phyloP scores from a whole-genome alignment of 495 filamentous ascomycete genomes.

The Aspergillus egyptiacus region DNA sequence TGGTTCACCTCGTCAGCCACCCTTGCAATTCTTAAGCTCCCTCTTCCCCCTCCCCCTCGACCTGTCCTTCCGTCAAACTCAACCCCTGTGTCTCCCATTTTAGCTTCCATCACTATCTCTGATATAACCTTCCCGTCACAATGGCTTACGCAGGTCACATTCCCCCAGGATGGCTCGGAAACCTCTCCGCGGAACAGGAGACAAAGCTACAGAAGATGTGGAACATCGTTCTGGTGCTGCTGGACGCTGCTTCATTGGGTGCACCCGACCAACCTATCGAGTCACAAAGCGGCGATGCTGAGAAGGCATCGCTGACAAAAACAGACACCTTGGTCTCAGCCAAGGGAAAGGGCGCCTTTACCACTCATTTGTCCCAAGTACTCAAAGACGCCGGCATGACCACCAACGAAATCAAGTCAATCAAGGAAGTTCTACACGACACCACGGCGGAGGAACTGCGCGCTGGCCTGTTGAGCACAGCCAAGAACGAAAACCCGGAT shows the following conservation, averaged over 20 bases:
- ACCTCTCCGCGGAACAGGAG: slow-evolving; percentile 75
- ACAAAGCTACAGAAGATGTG: slow-evolving; percentile 79
- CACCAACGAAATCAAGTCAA: slow-evolving; percentile 23
- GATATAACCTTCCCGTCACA: background rate
- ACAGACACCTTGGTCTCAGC: slow-evolving; percentile 26
- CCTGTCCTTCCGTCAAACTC: background rate
- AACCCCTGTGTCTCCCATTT: too few species aligned
- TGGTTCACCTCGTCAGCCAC: background rate
- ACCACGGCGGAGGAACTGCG: slow-evolving; percentile 66
- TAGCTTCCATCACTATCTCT: background rate
- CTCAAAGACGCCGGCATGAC: slow-evolving; percentile 24
- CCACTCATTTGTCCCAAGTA: slow-evolving; percentile 14
- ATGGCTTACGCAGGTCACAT: slow-evolving; percentile 12
- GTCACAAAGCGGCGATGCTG: slow-evolving; percentile 7
- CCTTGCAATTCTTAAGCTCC: background rate
- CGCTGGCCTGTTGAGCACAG: slow-evolving; percentile 72
- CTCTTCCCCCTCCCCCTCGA: background rate
- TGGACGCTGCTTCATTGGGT: slow-evolving; percentile 41
- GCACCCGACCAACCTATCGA: slow-evolving; percentile 15
- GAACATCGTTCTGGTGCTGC: slow-evolving; percentile 65
- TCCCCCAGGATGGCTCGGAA: slow-evolving; percentile 71
- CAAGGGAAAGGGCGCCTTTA: slow-evolving; percentile 14
- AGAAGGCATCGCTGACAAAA: slow-evolving; percentile 16
- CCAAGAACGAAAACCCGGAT: slow-evolving; percentile 91
- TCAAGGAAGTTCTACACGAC: slow-evolving; percentile 25